phyloP scores from a whole-genome alignment of 108 stramenopile species.

The Asterionellopsis glacialis region DNA sequence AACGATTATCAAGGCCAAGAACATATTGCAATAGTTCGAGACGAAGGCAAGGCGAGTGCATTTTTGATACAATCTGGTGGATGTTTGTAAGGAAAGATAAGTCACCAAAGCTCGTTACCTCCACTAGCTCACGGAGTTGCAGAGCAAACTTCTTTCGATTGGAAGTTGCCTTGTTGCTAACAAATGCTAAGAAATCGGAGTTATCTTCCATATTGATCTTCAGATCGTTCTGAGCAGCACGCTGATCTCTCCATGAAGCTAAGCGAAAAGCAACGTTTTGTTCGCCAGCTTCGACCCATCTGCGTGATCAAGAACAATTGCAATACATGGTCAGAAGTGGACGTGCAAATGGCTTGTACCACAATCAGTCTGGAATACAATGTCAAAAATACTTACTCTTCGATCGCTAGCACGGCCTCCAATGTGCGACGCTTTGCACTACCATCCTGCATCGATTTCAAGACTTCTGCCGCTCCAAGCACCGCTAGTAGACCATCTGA shows the following conservation, averaged over 20 bases:
- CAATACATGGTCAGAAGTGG: slow-evolving; percentile 1
- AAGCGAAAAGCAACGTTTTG: slow-evolving; percentile 87
- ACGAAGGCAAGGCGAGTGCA: slow-evolving; percentile 85
- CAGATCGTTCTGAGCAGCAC: slow-evolving; percentile 84
- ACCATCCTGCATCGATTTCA: slow-evolving; percentile 82
- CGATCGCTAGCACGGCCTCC: slow-evolving; percentile 69
- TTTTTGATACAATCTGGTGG: slow-evolving; percentile 52
- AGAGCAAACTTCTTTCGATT: slow-evolving; percentile 78
- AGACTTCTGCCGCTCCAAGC: slow-evolving; percentile 78
- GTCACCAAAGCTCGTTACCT: slow-evolving; percentile 64
- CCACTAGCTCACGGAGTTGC: slow-evolving; percentile 59
- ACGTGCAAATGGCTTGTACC: neutral
- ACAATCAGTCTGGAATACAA: neutral
- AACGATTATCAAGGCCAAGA: slow-evolving; percentile 86
- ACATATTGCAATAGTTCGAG: slow-evolving; percentile 87
- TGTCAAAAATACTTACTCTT: slow-evolving; percentile 59
- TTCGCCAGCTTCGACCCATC: slow-evolving; percentile 81
- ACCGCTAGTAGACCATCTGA: slow-evolving; percentile 84
- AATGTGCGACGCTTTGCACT: slow-evolving; percentile 60
- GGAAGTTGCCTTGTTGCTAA: slow-evolving; percentile 80
- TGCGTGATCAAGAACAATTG: slow-evolving; percentile 7
- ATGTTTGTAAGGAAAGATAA: slow-evolving; percentile 62
- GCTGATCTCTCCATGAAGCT: slow-evolving; percentile 81
- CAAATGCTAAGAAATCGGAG: slow-evolving; percentile 83
- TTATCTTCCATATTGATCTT: slow-evolving; percentile 78